phyloP scores from a whole-genome alignment of 768 basidiomycete species.

The Tricholoma flavovirens region DNA sequence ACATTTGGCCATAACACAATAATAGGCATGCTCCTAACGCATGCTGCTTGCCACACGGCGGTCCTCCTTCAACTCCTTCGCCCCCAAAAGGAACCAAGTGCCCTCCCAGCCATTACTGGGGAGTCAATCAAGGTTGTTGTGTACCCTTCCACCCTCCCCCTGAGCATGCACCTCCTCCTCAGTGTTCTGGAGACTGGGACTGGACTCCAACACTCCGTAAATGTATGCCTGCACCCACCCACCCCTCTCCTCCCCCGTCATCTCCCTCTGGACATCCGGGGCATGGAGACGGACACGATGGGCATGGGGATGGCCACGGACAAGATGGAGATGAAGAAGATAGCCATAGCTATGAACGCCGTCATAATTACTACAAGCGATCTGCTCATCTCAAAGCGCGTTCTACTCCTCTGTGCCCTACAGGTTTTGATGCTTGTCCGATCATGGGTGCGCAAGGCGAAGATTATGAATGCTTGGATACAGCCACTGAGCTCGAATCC shows the following conservation, averaged over 20 bases:
- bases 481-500: conserved; percentile 53
- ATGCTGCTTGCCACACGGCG: conserved; percentile 43
- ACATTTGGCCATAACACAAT: conserved; percentile 22
- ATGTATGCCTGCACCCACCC: conserved; percentile 32
- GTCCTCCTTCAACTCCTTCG: conserved; percentile 28
- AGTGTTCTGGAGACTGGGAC: conserved; percentile 39
- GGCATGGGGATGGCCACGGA: background rate
- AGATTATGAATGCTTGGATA: conserved; percentile 64
- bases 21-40: conserved; percentile 25
- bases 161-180: conserved; percentile 38
- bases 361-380: conserved; percentile 22
- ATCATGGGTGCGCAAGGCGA: conserved; percentile 33
- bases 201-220: conserved; percentile 41
- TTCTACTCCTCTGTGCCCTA: conserved; percentile 42
- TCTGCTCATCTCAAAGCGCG: conserved; percentile 28
- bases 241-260: conserved; percentile 27
- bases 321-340: conserved; percentile 10
- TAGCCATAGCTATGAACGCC: conserved; percentile 10
- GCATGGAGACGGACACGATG: conserved; percentile 3
- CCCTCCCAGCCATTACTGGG: conserved; percentile 49
- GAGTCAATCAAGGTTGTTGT: conserved; percentile 42
- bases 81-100: conserved; percentile 40
- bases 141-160: conserved; percentile 40
- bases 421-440: conserved; percentile 51
- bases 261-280: conserved; percentile 29